These are phyloP conservation scores for Amanita exitialis DNA, from an alignment of 768 basidiomycete species.

Conservation along the genomic window DNA sequence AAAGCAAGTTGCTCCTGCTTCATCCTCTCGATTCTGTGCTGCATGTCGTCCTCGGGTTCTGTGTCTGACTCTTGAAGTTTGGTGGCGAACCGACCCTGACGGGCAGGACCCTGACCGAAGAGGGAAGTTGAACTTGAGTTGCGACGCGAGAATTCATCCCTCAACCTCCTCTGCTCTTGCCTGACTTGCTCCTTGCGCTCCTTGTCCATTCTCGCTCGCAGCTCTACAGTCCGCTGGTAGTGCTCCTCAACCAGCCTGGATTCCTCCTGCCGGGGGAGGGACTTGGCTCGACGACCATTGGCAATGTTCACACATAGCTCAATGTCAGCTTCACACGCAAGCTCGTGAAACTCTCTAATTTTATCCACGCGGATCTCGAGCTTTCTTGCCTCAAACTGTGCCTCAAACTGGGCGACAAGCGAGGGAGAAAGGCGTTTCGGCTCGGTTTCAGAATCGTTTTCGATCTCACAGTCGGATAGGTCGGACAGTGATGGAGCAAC, in stretches of 20 bases:
- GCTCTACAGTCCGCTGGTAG: conserved; percentile 24
- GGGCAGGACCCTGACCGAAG: not conserved
- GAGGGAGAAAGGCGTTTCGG: conserved; percentile 12
- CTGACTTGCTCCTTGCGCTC: conserved; percentile 35
- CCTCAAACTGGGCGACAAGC: conserved; percentile 19
- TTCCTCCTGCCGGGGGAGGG: conserved; percentile 19
- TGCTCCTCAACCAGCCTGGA: conserved; percentile 24
- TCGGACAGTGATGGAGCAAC: conserved; percentile 25
- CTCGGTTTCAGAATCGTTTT: conserved; percentile 11
- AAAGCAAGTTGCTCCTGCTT: conserved; percentile 4
- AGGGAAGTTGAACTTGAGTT: conserved; percentile 1
- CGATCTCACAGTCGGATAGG: conserved; percentile 11
- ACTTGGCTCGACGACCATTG: conserved; percentile 23
- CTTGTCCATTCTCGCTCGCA: conserved; percentile 37
- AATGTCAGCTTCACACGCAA: conserved; percentile 33
- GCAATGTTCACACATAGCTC: conserved; percentile 28
- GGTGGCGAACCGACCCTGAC: not conserved
- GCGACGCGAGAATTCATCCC: conserved; percentile 19
- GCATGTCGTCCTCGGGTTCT: conserved; percentile 1
- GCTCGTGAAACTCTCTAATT: conserved; percentile 41
- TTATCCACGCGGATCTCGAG: conserved; percentile 34
- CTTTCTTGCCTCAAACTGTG: conserved; percentile 33
- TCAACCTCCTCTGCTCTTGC: conserved; percentile 26
- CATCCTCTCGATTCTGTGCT: conserved; percentile 1
- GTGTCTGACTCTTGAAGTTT: not conserved